A percentile compares a stretch with the other conserved stretches of the same genome.
phyloP scores from a whole-genome alignment of 139 green algal genomes.

The Marvania coccoides region DNA sequence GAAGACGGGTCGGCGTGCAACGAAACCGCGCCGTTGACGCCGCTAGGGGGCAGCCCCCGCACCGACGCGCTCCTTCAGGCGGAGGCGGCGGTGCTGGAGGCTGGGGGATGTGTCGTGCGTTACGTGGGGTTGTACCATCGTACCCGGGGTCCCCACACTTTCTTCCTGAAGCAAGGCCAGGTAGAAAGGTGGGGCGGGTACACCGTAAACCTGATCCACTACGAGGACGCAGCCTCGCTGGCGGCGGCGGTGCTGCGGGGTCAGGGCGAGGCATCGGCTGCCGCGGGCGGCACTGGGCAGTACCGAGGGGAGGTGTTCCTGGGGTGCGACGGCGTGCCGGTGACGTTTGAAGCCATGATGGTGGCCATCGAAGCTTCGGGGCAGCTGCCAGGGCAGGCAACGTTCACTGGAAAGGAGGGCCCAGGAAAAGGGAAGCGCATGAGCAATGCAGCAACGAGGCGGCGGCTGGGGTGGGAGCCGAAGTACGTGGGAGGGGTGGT shows the following conservation, averaged over 20 bases:
- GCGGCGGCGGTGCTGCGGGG: constrained; percentile 32
- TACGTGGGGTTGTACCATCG: constrained; percentile 91
- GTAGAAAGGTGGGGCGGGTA: constrained; percentile 60
- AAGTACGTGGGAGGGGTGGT: constrained; percentile 55
- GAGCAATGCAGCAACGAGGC: constrained; percentile 49
- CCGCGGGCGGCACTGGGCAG: neutral
- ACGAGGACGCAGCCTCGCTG: constrained; percentile 89
- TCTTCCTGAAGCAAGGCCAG: constrained; percentile 66
- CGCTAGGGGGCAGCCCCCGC: constrained; percentile 43
- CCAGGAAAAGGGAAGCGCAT: constrained; percentile 57
- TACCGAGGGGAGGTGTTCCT: constrained; percentile 56
- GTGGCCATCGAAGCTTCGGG: constrained; percentile 20
- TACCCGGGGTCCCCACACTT: constrained; percentile 79
- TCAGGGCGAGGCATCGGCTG: too few species aligned
- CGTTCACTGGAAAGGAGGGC: constrained; percentile 33
- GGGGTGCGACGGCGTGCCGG: constrained; percentile 58
- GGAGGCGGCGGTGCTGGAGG: constrained; percentile 66
- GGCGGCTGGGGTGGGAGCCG: constrained; percentile 62
- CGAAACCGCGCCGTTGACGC: constrained; percentile 56
- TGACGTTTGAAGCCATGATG: constrained; percentile 71
- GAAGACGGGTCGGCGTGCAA: constrained; percentile 54
- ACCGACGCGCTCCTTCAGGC: constrained; percentile 71
- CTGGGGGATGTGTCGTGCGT: constrained; percentile 79
- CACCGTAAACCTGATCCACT: constrained; percentile 96
- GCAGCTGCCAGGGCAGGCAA: constrained; percentile 16